These are phyloP conservation scores for Mucor irregularis DNA, from an alignment of 371 early-diverging fungal species.

Conservation along the genomic window DNA sequence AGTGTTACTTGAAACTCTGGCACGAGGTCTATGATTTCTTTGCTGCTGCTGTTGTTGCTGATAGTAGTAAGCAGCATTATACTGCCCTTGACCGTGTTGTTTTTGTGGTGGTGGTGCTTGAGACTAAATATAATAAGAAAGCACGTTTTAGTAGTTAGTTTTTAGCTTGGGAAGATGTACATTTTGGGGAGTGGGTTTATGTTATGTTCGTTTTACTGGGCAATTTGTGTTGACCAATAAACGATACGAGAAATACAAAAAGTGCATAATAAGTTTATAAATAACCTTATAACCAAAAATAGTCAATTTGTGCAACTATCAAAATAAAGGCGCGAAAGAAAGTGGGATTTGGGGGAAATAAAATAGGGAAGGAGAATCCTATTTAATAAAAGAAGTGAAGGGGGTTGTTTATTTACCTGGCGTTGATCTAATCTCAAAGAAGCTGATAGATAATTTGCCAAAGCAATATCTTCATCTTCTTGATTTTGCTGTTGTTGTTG, in stretches of 20 bases:
- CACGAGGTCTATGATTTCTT: constrained; percentile 9
- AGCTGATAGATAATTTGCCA: constrained; percentile 23
- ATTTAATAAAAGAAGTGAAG: constrained; percentile 4
- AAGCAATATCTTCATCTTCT: constrained; percentile 28
- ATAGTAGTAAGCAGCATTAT: neutral
- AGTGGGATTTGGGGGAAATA: neutral
- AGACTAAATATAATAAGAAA: constrained; percentile 5
- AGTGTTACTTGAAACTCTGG: constrained; percentile 13
- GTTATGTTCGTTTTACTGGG: too few relatives aligned
- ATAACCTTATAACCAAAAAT: constrained; percentile 27
- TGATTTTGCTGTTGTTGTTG: constrained; percentile 1
- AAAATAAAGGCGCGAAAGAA: constrained; percentile 14
- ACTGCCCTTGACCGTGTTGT: neutral
- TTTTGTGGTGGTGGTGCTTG: constrained; percentile 5
- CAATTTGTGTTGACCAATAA: constrained; percentile 8
- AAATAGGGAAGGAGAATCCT: constrained; percentile 2
- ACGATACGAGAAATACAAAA: constrained; percentile 10
- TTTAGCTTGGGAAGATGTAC: too few relatives aligned
- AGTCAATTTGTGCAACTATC: constrained; percentile 18
- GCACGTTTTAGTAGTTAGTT: constrained; percentile 15
- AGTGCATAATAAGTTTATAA: constrained; percentile 28
- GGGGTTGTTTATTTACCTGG: constrained; percentile 17
- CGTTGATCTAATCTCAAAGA: constrained; percentile 18
- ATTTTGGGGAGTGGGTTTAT: too few relatives aligned
- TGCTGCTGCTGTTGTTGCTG: constrained; percentile 16